phyloP scores from a whole-genome alignment of 2,329 filamentous ascomycete species.

The Paraphaeosphaeria sporulosa region DNA sequence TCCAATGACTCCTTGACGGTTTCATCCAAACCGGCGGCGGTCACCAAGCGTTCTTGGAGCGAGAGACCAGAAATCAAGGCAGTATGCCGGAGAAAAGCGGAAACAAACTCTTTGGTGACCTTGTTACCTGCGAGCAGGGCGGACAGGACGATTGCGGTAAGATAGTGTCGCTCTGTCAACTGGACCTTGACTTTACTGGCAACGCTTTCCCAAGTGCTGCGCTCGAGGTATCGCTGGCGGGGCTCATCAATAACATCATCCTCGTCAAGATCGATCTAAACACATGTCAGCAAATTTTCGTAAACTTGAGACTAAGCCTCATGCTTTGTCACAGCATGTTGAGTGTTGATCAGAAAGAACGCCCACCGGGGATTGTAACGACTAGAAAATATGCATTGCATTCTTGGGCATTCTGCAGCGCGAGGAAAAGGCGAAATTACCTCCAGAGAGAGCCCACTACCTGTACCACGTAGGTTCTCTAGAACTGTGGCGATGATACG shows the following conservation, averaged over 20 bases:
- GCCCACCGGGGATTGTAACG: background rate
- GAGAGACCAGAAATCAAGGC: constrained; percentile 52
- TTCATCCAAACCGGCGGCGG: constrained; percentile 39
- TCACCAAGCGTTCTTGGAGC: constrained; percentile 49
- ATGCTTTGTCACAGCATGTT: background rate
- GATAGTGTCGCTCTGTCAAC: constrained; percentile 46
- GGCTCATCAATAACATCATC: constrained; percentile 14
- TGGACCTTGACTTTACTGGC: constrained; percentile 26
- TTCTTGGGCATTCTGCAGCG: background rate
- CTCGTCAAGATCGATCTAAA: constrained; percentile 11
- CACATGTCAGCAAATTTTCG: background rate
- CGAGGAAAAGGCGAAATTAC: constrained; percentile 12
- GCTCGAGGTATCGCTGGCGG: constrained; percentile 16
- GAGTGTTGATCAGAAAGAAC: background rate
- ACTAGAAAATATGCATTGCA: background rate
- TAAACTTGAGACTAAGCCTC: background rate
- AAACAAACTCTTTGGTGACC: constrained; percentile 38
- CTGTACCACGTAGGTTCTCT: constrained; percentile 24
- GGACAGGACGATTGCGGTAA: constrained; percentile 42
- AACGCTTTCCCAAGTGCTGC: constrained; percentile 14
- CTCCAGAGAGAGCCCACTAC: constrained; percentile 26
- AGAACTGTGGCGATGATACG: constrained; percentile 57
- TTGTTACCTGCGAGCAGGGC: constrained; percentile 41
- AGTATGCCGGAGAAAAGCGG: constrained; percentile 54
- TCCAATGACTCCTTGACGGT: constrained; percentile 44